These are phyloP conservation scores for Ceratocystis variospora DNA, from an alignment of 2,329 filamentous ascomycete genomes.

Conservation along the genomic window DNA sequence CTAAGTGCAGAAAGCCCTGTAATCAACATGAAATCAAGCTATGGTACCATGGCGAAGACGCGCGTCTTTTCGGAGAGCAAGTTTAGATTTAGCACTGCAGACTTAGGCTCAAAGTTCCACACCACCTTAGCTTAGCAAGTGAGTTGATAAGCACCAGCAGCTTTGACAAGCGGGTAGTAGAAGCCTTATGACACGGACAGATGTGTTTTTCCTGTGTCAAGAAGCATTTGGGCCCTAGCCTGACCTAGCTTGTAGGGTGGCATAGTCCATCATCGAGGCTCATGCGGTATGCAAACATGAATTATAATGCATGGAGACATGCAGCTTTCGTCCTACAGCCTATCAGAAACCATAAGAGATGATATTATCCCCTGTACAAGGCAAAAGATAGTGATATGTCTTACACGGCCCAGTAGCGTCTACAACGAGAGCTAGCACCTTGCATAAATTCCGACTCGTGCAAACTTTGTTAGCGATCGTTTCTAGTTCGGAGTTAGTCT, in stretches of 20 bases:
- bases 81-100: neutral
- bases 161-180: too few relatives aligned
- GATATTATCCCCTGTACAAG: neutral
- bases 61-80: constrained; percentile 4
- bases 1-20: neutral
- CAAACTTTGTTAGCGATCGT: too few relatives aligned
- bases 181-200: neutral
- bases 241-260: neutral
- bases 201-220: neutral
- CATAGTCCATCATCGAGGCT: neutral
- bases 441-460: too few relatives aligned
- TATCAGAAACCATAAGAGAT: neutral
- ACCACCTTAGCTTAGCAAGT: too few relatives aligned
- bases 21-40: neutral
- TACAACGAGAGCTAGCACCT: too few relatives aligned
- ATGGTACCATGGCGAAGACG: neutral
- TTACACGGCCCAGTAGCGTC: too few relatives aligned
- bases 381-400: too few relatives aligned
- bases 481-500: too few relatives aligned
- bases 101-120: neutral
- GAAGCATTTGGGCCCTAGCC: neutral
- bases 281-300: neutral
- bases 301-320: neutral
- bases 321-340: neutral
- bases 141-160: too few relatives aligned